Percentiles rank a stretch among this genome's conserved stretches.
Evolutionary conservation across 2,329 filamentous ascomycete genomes (phyloP).

Genomic region (Macrophomina tecta): DNA sequence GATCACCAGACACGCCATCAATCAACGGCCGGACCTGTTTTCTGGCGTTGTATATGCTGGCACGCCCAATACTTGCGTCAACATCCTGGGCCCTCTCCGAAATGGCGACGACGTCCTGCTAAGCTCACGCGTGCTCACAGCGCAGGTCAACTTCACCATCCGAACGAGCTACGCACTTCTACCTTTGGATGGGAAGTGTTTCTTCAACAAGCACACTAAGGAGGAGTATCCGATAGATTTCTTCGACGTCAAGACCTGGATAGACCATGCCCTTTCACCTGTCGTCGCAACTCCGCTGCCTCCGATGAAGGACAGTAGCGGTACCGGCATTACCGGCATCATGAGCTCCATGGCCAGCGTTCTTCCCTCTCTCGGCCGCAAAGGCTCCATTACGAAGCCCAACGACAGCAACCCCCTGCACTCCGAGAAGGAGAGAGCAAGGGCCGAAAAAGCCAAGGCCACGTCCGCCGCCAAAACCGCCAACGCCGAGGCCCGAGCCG

Average conservation of each 20-base stretch:
- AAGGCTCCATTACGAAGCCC: slow-evolving; percentile 44
- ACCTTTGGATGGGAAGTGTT: slow-evolving; percentile 85
- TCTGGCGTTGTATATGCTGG: slow-evolving; percentile 86
- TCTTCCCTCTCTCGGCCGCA: slow-evolving; percentile 42
- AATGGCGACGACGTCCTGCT: slow-evolving; percentile 93
- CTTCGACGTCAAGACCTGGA: slow-evolving; percentile 80
- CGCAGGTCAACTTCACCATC: slow-evolving; percentile 91
- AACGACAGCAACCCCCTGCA: slow-evolving; percentile 38
- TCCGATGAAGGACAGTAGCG: slow-evolving; percentile 49
- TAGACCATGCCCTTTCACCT: slow-evolving; percentile 77
- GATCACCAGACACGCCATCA: slow-evolving; percentile 71
- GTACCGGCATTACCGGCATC: slow-evolving; percentile 51
- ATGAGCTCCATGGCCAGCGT: slow-evolving; percentile 56
- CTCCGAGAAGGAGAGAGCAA: slow-evolving; percentile 30
- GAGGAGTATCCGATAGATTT: slow-evolving; percentile 85
- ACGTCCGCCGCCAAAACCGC: slow-evolving; percentile 34
- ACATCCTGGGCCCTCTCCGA: slow-evolving; percentile 85
- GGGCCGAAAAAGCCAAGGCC: slow-evolving; percentile 29
- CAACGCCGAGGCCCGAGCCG: slow-evolving; percentile 29
- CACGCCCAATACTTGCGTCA: slow-evolving; percentile 83
- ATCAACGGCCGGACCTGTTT: slow-evolving; percentile 83
- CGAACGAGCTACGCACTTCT: slow-evolving; percentile 84
- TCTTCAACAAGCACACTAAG: slow-evolving; percentile 80
- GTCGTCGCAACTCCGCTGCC: slow-evolving; percentile 74
- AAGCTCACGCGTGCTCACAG: slow-evolving; percentile 87